A percentile compares a stretch with the other conserved stretches of the same genome.
Evolutionary conservation across 306 rosid species (phyloP).

Genomic region (Inga oerstediana): DNA sequence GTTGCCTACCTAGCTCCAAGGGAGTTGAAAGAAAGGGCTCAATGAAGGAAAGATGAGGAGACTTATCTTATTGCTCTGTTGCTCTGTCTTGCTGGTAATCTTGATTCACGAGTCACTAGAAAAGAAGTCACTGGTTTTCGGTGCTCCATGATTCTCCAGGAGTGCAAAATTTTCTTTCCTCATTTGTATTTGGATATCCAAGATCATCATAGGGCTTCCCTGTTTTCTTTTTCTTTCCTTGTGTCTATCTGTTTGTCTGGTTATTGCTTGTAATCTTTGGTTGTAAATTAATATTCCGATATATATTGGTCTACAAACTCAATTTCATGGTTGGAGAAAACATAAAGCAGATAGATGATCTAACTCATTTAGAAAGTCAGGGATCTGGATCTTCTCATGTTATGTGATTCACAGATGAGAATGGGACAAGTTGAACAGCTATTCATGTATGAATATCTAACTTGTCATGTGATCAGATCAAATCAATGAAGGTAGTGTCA

Average conservation of each 20-base stretch:
- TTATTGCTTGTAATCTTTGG: conserved; percentile 29
- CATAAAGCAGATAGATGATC: neutral
- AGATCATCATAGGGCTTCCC: conserved; percentile 19
- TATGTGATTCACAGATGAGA: neutral
- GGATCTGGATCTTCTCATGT: neutral
- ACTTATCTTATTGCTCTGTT: conserved; percentile 13
- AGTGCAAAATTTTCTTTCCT: conserved; percentile 21
- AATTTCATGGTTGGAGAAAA: conserved; percentile 5
- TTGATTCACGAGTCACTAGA: neutral
- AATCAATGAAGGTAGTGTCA: neutral
- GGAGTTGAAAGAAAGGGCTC: conserved; percentile 66
- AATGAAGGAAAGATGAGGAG: conserved; percentile 51
- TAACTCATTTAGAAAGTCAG: neutral
- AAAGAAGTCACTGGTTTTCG: neutral
- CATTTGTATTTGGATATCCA: conserved; percentile 32
- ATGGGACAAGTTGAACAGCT: neutral
- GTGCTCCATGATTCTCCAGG: neutral
- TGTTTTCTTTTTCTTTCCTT: neutral
- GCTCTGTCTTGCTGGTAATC: conserved; percentile 18
- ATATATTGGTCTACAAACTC: conserved; percentile 29
- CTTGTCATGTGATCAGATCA: neutral
- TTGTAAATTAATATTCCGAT: conserved; percentile 26
- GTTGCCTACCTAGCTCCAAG: conserved; percentile 79
- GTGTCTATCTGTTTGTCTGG: conserved; percentile 7
- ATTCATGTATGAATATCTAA: neutral